These are phyloP conservation scores for Ambrosia hybrid DNA, from an alignment of 140 eudicot species.

Conservation along the genomic window DNA sequence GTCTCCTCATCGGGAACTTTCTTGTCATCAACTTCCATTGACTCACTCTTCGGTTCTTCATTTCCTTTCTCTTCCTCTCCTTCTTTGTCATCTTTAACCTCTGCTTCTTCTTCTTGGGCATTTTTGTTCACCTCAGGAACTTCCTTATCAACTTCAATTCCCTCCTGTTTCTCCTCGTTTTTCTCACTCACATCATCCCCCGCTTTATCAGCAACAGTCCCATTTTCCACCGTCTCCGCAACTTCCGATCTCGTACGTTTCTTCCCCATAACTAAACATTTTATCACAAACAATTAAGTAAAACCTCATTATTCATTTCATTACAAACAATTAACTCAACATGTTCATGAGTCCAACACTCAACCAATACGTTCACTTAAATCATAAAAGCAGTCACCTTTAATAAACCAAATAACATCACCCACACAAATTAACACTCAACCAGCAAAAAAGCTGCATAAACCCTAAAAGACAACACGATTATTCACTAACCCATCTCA, in stretches of 20 bases:
- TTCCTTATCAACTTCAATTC: constrained; percentile 11
- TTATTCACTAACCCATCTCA: background rate
- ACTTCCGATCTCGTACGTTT: constrained; percentile 46
- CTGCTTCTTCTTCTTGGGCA: constrained; percentile 37
- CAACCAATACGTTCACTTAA: constrained; percentile 10
- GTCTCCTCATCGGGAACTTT: constrained; percentile 29
- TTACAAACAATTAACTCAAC: too few relatives aligned
- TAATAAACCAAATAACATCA: background rate
- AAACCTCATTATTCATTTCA: background rate
- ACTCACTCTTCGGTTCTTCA: constrained; percentile 25
- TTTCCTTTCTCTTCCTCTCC: constrained; percentile 18
- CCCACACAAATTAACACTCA: constrained; percentile 4
- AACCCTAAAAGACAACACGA: constrained; percentile 4
- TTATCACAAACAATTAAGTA: constrained; percentile 18
- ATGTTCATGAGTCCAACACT: too few relatives aligned
- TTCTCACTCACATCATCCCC: constrained; percentile 10
- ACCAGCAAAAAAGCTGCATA: constrained; percentile 14
- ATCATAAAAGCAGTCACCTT: background rate
- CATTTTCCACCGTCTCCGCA: constrained; percentile 45
- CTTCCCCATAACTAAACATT: constrained; percentile 57
- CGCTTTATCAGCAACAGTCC: constrained; percentile 29
- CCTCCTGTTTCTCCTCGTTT: constrained; percentile 27
- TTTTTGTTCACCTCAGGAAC: constrained; percentile 47
- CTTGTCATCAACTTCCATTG: constrained; percentile 36
- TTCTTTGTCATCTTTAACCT: constrained; percentile 17